Percentiles rank a stretch among this genome's conserved stretches.
Conservation (phyloP, 768 basidiomycete species). For the Tephrocybe sp. region DNA sequence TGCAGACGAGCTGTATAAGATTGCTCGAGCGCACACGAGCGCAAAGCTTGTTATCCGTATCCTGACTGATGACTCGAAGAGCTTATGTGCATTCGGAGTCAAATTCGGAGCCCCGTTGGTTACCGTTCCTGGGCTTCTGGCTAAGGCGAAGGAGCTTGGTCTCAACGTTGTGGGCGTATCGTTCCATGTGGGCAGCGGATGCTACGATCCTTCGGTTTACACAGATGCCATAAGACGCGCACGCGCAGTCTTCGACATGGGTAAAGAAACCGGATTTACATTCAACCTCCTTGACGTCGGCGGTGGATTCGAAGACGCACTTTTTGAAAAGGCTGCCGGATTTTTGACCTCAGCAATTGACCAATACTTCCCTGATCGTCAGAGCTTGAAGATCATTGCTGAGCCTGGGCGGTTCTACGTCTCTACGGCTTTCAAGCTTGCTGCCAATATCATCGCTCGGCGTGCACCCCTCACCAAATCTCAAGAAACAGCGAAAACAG, state of each 20-base stretch:
- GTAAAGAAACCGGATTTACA: slow-evolving; percentile 69
- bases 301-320: slow-evolving; percentile 90
- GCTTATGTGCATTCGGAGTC: slow-evolving; percentile 87
- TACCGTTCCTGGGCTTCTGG: slow-evolving; percentile 75
- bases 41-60: slow-evolving; percentile 93
- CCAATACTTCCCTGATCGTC: slow-evolving; percentile 72
- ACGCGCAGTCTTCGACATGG: slow-evolving; percentile 85
- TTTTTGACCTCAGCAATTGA: slow-evolving; percentile 72
- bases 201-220: slow-evolving; percentile 89
- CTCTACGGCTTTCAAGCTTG: slow-evolving; percentile 87
- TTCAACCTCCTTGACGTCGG: slow-evolving; percentile 91
- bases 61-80: slow-evolving; percentile 96
- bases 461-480: slow-evolving; percentile 52
- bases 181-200: slow-evolving; percentile 98
- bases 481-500: slow-evolving; percentile 22
- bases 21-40: slow-evolving; percentile 72
- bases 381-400: slow-evolving; percentile 78
- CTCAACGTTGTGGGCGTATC: slow-evolving; percentile 92
- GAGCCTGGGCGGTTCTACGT: slow-evolving; percentile 97
- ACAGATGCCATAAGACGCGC: slow-evolving; percentile 87
- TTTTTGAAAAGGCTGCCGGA: slow-evolving; percentile 77
- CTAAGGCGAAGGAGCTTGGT: slow-evolving; percentile 71
- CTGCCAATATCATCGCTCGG: slow-evolving; percentile 90
- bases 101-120: slow-evolving; percentile 94
- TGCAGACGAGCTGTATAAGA: slow-evolving; percentile 92